Percentiles rank a stretch among this genome's conserved stretches.
These are phyloP conservation scores for Glaciozyma antarctica DNA, from an alignment of 768 basidiomycete genomes.

Conservation along the genomic window DNA sequence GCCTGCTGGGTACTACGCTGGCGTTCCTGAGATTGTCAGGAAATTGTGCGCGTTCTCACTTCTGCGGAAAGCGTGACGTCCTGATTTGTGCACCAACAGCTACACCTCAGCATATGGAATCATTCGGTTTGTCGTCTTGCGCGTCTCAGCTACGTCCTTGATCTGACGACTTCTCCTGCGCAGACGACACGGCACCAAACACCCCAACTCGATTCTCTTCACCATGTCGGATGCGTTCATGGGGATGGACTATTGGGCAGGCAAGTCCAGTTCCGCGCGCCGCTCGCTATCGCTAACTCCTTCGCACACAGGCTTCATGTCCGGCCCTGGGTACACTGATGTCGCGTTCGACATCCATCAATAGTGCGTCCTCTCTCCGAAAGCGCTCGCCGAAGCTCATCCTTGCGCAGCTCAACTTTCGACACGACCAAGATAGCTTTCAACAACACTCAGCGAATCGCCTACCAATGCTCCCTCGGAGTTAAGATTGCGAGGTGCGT, in stretches of 20 bases:
- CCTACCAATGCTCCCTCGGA: background rate
- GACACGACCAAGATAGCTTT: background rate
- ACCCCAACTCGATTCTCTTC: constrained; percentile 6
- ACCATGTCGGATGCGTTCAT: constrained; percentile 34
- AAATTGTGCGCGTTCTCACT: background rate
- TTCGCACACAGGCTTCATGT: background rate
- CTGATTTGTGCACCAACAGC: too few species aligned
- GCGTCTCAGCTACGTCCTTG: too few species aligned
- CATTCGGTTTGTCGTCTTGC: too few species aligned
- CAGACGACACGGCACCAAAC: background rate
- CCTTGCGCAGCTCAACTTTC: constrained; percentile 6
- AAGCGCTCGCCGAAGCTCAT: background rate
- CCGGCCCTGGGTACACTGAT: constrained; percentile 17
- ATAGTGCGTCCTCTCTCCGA: constrained; percentile 2
- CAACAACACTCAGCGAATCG: background rate
- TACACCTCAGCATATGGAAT: too few species aligned
- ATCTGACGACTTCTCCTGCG: too few species aligned
- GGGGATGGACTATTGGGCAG: constrained; percentile 21
- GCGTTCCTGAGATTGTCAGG: background rate
- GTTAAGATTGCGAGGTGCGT: too few species aligned
- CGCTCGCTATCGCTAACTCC: too few species aligned
- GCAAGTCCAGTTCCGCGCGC: too few species aligned
- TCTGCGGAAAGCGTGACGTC: too few species aligned
- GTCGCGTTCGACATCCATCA: constrained; percentile 39
- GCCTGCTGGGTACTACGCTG: constrained; percentile 18